These are phyloP conservation scores for Geranium incanum DNA, from an alignment of 441 rosid species.

Conservation along the genomic window DNA sequence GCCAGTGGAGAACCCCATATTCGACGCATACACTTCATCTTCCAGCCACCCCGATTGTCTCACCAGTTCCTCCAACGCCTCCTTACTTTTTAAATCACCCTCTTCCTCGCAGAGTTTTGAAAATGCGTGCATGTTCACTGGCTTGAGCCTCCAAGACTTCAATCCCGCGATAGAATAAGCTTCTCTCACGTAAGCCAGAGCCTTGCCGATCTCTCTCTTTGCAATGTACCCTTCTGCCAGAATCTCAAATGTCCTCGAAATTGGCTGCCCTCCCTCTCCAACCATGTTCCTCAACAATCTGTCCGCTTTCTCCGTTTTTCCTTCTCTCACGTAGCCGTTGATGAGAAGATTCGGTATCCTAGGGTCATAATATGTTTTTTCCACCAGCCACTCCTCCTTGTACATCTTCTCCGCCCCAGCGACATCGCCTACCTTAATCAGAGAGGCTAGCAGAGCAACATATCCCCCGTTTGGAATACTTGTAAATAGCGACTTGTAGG, in stretches of 20 bases:
- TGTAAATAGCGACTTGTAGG: slow-evolving; percentile 69
- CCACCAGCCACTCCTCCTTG: slow-evolving; percentile 76
- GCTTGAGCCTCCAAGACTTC: slow-evolving; percentile 73
- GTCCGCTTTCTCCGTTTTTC: slow-evolving; percentile 54
- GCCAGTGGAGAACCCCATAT: slow-evolving; percentile 26
- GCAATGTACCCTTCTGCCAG: slow-evolving; percentile 64
- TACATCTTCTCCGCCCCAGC: slow-evolving; percentile 67
- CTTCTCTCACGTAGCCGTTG: slow-evolving; percentile 47
- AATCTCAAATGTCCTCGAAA: slow-evolving; percentile 68
- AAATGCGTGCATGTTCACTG: slow-evolving; percentile 39
- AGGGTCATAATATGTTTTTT: slow-evolving; percentile 65
- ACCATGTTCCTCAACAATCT: slow-evolving; percentile 49
- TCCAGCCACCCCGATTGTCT: slow-evolving; percentile 43
- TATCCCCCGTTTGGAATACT: slow-evolving; percentile 75
- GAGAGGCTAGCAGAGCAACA: slow-evolving; percentile 73
- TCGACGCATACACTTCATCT: slow-evolving; percentile 41
- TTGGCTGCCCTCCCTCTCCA: slow-evolving; percentile 76
- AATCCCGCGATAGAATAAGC: slow-evolving; percentile 57
- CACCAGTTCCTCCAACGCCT: slow-evolving; percentile 38
- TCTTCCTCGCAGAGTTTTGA: slow-evolving; percentile 53
- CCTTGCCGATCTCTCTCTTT: slow-evolving; percentile 45
- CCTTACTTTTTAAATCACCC: slow-evolving; percentile 34
- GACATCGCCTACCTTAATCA: slow-evolving; percentile 54
- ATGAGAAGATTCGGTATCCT: slow-evolving; percentile 76
- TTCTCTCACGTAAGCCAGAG: slow-evolving; percentile 57